Conservation (phyloP, 345 rosid genomes). For the Dipteronia dyeriana region DNA sequence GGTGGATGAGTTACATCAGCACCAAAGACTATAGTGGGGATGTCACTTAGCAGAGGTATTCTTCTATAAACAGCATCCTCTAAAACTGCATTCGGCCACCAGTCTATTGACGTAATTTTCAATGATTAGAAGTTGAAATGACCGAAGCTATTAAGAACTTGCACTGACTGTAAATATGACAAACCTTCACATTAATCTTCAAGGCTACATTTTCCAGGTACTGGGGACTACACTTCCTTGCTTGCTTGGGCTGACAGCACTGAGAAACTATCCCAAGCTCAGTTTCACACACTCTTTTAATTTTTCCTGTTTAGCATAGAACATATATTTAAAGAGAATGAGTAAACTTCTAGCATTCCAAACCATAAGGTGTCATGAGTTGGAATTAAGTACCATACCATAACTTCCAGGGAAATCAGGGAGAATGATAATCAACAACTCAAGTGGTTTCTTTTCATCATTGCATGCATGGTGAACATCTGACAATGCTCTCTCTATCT, state of each 20-base stretch:
- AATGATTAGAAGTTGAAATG: constrained; percentile 7
- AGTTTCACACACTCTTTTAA: constrained; percentile 70
- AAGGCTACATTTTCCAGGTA: constrained; percentile 64
- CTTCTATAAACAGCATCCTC: constrained; percentile 49
- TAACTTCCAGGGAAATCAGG: constrained; percentile 65
- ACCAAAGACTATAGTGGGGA: constrained; percentile 77
- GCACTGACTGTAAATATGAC: not conserved
- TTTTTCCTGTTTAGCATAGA: constrained; percentile 40
- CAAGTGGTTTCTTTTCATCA: constrained; percentile 32
- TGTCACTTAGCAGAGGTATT: constrained; percentile 53
- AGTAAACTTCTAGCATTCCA: not conserved
- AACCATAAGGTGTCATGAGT: not conserved
- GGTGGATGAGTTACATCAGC: constrained; percentile 83
- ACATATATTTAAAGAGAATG: not conserved
- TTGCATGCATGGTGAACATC: constrained; percentile 36
- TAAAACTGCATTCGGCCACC: constrained; percentile 72
- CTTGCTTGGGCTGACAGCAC: constrained; percentile 63
- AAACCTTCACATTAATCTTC: constrained; percentile 85
- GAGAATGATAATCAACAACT: constrained; percentile 58
- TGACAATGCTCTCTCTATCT: constrained; percentile 45
- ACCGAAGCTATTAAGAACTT: not conserved
- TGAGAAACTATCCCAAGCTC: constrained; percentile 75
- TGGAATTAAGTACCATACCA: constrained; percentile 52
- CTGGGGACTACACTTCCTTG: constrained; percentile 37
- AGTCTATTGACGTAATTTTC: not conserved